Conservation (phyloP, 441 rosid genomes). For the Adansonia rubrostipa region DNA sequence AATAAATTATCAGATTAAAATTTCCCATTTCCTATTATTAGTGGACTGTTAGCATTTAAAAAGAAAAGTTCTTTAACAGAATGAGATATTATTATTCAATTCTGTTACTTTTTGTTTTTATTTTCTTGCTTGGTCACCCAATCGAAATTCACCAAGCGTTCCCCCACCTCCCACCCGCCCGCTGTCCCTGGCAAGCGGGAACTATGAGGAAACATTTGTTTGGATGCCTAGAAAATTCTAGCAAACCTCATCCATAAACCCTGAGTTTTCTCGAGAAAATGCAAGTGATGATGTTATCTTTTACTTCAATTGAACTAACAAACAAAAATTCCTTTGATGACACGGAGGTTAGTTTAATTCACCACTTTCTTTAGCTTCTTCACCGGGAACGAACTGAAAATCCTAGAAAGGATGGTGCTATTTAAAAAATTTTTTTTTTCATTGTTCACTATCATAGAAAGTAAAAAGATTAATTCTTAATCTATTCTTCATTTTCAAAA, state of each 20-base stretch:
- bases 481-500: background rate
- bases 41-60: too few relatives aligned
- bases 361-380: background rate
- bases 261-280: background rate
- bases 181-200: background rate
- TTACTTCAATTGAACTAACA: background rate
- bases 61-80: too few relatives aligned
- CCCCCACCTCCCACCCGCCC: background rate
- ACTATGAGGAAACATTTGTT: background rate
- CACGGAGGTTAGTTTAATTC: background rate
- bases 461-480: background rate
- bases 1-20: too few relatives aligned
- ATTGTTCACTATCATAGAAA: background rate
- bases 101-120: background rate
- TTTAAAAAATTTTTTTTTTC: too few relatives aligned
- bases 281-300: background rate
- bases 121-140: background rate
- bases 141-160: background rate
- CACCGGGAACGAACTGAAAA: background rate
- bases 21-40: too few relatives aligned
- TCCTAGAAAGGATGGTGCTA: background rate
- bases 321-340: background rate
- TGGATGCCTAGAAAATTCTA: slow-evolving; percentile 4
- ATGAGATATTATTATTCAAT: too few relatives aligned
- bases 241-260: background rate